These are phyloP conservation scores for Fomitopsis serialis DNA, from an alignment of 768 basidiomycete species.

Conservation along the genomic window DNA sequence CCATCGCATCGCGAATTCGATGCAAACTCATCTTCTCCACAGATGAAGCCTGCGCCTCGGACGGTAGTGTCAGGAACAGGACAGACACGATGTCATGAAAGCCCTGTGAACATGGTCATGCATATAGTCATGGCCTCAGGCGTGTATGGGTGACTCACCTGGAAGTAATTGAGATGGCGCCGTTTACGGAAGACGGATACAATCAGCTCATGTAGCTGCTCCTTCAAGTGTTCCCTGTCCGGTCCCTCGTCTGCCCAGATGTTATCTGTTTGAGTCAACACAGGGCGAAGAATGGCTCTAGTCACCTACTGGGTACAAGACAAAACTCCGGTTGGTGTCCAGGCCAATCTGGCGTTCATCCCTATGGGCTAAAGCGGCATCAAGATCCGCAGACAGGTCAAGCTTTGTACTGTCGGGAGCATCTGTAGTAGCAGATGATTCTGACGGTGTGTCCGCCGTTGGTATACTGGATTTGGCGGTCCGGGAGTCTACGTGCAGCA, in stretches of 20 bases:
- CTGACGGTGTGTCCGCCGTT: neutral
- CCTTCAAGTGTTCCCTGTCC: slow-evolving; percentile 56
- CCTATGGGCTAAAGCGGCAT: slow-evolving; percentile 34
- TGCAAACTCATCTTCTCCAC: slow-evolving; percentile 74
- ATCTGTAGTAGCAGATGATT: neutral
- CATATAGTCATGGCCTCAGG: no score
- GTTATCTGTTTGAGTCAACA: slow-evolving; percentile 1
- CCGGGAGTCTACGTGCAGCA: slow-evolving; percentile 28
- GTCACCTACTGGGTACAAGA: slow-evolving; percentile 87
- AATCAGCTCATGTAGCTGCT: slow-evolving; percentile 64
- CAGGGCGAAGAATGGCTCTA: neutral
- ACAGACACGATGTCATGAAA: slow-evolving; percentile 93
- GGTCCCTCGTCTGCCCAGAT: slow-evolving; percentile 12
- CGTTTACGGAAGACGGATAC: slow-evolving; percentile 70
- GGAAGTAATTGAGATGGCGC: slow-evolving; percentile 77
- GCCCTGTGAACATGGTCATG: slow-evolving; percentile 46
- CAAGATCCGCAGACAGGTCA: neutral
- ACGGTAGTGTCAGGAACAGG: slow-evolving; percentile 67
- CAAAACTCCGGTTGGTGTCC: slow-evolving; percentile 91
- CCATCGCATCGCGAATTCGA: slow-evolving; percentile 86
- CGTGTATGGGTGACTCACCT: slow-evolving; percentile 35
- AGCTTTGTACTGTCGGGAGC: neutral
- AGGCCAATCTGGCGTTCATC: slow-evolving; percentile 87
- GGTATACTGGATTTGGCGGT: slow-evolving; percentile 4
- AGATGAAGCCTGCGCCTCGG: slow-evolving; percentile 48